phyloP scores from a whole-genome alignment of 129 eudicot genomes.

The Deinandra increscens region DNA sequence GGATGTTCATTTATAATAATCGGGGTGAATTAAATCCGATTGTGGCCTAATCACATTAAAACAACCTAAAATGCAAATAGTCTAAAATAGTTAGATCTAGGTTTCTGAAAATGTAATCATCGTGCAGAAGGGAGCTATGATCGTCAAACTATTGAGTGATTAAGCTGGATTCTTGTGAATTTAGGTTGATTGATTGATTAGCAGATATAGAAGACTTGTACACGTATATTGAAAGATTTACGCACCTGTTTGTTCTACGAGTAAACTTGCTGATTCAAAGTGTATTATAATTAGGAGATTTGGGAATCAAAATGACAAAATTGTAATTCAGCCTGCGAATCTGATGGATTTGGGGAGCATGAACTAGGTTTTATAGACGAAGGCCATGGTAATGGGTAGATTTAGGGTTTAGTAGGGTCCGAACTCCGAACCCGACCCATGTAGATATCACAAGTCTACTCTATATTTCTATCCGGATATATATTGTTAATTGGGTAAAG shows the following conservation, averaged over 20 bases:
- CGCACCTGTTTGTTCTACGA: slow-evolving; percentile 27
- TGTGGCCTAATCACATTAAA: background rate
- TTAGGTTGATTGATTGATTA: slow-evolving; percentile 12
- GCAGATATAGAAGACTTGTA: background rate
- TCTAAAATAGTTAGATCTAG: slow-evolving; percentile 16
- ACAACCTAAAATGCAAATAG: slow-evolving; percentile 9
- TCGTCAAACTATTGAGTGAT: slow-evolving; percentile 17
- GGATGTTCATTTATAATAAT: no score
- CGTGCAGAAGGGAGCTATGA: background rate
- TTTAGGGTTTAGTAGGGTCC: slow-evolving; percentile 16
- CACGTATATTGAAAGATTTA: background rate
- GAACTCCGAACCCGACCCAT: slow-evolving; percentile 27
- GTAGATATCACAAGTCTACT: slow-evolving; percentile 3
- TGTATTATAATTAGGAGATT: background rate
- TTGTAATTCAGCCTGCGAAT: slow-evolving; percentile 16
- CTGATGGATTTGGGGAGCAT: slow-evolving; percentile 24
- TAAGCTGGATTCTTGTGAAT: slow-evolving; percentile 12
- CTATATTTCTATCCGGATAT: no score
- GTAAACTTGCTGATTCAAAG: slow-evolving; percentile 23
- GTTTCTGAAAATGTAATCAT: slow-evolving; percentile 6
- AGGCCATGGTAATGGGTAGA: slow-evolving; percentile 3
- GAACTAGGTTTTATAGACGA: slow-evolving; percentile 35
- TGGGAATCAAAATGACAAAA: background rate
- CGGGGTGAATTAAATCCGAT: background rate
- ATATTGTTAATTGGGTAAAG: no score